These are phyloP conservation scores for Microcyclospora tardicrescens DNA, from an alignment of 2,329 filamentous ascomycete species.

Conservation along the genomic window DNA sequence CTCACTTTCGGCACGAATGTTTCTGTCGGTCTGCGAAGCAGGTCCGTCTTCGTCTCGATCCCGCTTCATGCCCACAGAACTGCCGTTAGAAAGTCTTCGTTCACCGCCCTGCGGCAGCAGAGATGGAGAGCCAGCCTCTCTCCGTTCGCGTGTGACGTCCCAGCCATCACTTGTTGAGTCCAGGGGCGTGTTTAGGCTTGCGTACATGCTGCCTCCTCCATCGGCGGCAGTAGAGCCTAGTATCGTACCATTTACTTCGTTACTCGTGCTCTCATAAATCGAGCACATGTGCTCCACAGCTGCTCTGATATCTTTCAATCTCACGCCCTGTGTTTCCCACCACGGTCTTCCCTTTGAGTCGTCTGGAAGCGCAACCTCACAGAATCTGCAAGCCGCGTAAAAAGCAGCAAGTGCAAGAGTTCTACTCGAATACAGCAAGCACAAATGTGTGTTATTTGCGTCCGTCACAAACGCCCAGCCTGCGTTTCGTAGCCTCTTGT, in stretches of 20 bases:
- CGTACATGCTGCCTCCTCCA: constrained; percentile 31
- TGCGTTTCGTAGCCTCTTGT: constrained; percentile 69
- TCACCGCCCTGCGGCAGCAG: constrained; percentile 16
- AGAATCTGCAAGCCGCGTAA: constrained; percentile 72
- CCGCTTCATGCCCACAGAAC: constrained; percentile 18
- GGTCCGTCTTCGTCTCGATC: constrained; percentile 12
- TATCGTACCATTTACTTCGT: constrained; percentile 17
- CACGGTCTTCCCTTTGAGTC: constrained; percentile 66
- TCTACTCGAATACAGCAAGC: constrained; percentile 63
- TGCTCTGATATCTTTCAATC: constrained; percentile 54
- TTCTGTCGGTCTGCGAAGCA: constrained; percentile 4
- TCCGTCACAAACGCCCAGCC: constrained; percentile 95
- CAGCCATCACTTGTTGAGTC: constrained; percentile 13
- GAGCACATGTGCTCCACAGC: constrained; percentile 65
- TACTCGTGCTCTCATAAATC: constrained; percentile 31
- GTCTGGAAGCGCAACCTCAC: constrained; percentile 56
- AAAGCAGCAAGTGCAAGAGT: constrained; percentile 76
- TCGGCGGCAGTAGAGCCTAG: constrained; percentile 14
- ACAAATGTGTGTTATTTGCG: constrained; percentile 69
- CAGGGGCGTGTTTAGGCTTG: constrained; percentile 28
- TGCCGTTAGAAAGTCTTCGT: constrained; percentile 17
- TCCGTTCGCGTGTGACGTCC: constrained; percentile 21
- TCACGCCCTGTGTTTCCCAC: constrained; percentile 71
- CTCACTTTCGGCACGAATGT: constrained; percentile 1
- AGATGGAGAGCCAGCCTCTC: constrained; percentile 13